phyloP scores from a whole-genome alignment of 139 green algal species.

The Auxenochlorella protothecoides region DNA sequence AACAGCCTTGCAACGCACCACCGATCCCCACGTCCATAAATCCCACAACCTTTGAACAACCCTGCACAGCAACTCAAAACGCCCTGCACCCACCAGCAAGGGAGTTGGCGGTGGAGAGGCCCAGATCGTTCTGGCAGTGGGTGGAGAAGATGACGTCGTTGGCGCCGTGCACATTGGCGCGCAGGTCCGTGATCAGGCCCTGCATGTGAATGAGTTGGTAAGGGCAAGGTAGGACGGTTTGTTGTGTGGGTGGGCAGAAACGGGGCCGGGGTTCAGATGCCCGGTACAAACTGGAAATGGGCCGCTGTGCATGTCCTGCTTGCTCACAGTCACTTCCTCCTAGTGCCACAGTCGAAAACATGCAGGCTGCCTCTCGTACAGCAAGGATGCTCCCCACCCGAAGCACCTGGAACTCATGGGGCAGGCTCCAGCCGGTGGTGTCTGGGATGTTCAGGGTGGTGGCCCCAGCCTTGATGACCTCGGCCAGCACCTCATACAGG shows the following conservation, averaged over 20 bases:
- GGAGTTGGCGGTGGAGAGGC: slow-evolving; percentile 90
- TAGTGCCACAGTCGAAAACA: no score
- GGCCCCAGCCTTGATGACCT: slow-evolving; percentile 89
- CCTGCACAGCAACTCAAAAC: no score
- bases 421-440: slow-evolving; percentile 91
- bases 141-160: slow-evolving; percentile 87
- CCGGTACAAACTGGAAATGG: not conserved
- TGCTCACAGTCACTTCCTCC: no score
- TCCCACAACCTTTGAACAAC: no score
- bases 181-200: slow-evolving; percentile 75
- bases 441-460: slow-evolving; percentile 99
- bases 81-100: slow-evolving; percentile 47
- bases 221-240: not conserved
- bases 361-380: no score
- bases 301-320: no score
- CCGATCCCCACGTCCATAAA: no score
- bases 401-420: slow-evolving; percentile 78
- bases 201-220: not conserved
- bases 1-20: no score
- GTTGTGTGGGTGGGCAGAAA: not conserved
- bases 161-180: slow-evolving; percentile 73
- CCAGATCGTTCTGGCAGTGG: slow-evolving; percentile 99
- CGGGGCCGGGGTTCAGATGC: no score
- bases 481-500: slow-evolving; percentile 78
- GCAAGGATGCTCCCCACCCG: no score